Evolutionary conservation across 805 yeast genomes (phyloP), one percentile per base, ranked within the genome.

Genomic region (Pichia pseudocactophila): DNA sequence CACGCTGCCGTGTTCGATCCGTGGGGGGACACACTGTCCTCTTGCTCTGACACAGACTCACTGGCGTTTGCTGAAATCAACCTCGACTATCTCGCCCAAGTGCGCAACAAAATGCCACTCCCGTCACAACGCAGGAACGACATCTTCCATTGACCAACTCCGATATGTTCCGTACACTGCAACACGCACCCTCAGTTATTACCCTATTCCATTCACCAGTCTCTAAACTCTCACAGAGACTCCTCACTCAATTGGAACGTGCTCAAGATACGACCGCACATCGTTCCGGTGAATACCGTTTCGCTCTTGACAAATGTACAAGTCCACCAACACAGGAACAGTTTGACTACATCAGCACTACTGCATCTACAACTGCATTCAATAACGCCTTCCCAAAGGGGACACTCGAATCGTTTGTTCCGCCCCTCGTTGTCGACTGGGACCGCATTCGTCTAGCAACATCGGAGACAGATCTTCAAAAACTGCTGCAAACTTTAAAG

Each of bases 1-100:
- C 90, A 87, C 54, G 73, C 95, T 0, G 66, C 88, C 48, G 78
- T 88, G 4, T 73, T 90, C n/a, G 90, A 84, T 50, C 97, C 98
- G 0, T 85, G 95, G 87, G 98, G 97, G 0, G 69, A 75, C 0
- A 69, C 87, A 2, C 46, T 90, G 4, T 81, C 85, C 1, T 74
- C 77, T 46, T 69, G 71, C 22, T 59, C 62, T 13, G 62, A 57
- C 7, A 66, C 63, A 16, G 64, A 63, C 11, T 44, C 79, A 12
- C 70, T n/a, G n/a, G n/a, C 79, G 34, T 60, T 70, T 9, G 94
- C 89, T 0, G 92, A 85, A 43, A 64, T 88, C 26, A 86, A 84
- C 49, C 56, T 71, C 27, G 71, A 65, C 0, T 51, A 59, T 6
- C 55, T 83, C 25, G 62, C 69, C 4, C 63, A 63, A 16, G 67